Evolutionary conservation across 768 basidiomycete species (phyloP).

Genomic region (Tulasnella sp.): DNA sequence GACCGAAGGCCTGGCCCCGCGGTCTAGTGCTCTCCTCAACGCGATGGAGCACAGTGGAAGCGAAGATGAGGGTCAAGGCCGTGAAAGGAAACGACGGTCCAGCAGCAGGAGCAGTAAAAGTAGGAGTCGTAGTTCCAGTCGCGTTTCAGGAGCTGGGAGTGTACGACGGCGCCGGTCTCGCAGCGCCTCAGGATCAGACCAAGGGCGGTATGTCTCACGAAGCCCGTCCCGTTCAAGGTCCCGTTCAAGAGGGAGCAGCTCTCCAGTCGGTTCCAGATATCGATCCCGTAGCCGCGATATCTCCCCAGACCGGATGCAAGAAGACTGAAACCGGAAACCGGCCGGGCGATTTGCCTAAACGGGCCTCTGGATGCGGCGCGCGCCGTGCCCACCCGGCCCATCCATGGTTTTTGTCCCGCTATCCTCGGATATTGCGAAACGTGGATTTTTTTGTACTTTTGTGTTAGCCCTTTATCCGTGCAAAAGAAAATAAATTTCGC

Average conservation of each 20-base stretch:
- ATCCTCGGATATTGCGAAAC: neutral
- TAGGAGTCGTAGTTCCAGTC: constrained; percentile 31
- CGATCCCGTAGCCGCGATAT: constrained; percentile 54
- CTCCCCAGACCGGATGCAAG: constrained; percentile 45
- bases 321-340: neutral
- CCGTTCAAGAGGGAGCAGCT: constrained; percentile 32
- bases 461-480: neutral
- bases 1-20: constrained; percentile 75
- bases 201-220: constrained; percentile 56
- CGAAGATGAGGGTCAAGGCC: constrained; percentile 9
- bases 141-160: constrained; percentile 4
- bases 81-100: constrained; percentile 37
- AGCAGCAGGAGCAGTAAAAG: constrained; percentile 32
- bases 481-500: neutral
- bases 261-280: constrained; percentile 34
- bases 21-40: constrained; percentile 79
- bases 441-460: neutral
- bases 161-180: neutral
- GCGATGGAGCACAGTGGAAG: constrained; percentile 55
- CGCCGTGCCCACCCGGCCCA: neutral
- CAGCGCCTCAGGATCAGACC: constrained; percentile 24
- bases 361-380: neutral
- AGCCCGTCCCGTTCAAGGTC: constrained; percentile 49
- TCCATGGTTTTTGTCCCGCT: neutral
- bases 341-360: neutral